phyloP scores from a whole-genome alignment of 768 basidiomycete genomes.

The Auricularia sp. region DNA sequence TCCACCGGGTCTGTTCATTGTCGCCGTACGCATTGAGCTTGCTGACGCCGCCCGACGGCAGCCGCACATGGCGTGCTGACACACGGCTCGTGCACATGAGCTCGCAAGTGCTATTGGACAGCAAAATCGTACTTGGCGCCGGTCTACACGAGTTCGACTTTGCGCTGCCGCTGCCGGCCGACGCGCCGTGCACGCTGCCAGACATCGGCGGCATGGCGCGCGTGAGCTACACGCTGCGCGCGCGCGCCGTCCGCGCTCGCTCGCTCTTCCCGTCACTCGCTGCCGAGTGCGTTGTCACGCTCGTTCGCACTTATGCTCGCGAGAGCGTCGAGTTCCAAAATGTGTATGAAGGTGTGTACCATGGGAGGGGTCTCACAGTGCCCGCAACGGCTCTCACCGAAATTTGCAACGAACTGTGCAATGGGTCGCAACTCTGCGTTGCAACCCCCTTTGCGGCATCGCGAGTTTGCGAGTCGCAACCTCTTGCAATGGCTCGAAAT shows the following conservation, averaged over 20 bases:
- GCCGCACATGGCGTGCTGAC: constrained; percentile 48
- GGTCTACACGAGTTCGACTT: constrained; percentile 91
- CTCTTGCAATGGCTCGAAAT: too few relatives aligned
- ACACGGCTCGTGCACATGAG: constrained; percentile 60
- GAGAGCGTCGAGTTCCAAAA: constrained; percentile 86
- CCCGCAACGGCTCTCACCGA: too few relatives aligned
- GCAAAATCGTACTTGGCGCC: constrained; percentile 81
- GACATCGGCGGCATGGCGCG: constrained; percentile 28
- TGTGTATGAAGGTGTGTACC: not conserved
- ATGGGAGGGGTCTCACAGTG: too few relatives aligned
- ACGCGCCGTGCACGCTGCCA: constrained; percentile 55
- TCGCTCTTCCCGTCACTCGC: constrained; percentile 52
- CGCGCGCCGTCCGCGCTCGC: constrained; percentile 67
- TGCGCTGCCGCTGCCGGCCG: constrained; percentile 73
- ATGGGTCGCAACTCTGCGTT: too few relatives aligned
- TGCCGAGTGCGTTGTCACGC: constrained; percentile 45
- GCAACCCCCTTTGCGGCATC: too few relatives aligned
- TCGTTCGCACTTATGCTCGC: constrained; percentile 62
- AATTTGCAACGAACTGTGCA: too few relatives aligned
- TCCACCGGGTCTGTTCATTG: not conserved
- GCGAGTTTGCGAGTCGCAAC: too few relatives aligned
- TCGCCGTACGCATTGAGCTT: not conserved
- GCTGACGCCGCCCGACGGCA: not conserved
- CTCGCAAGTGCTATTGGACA: constrained; percentile 77
- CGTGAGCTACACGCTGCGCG: constrained; percentile 81